Base-by-base conservation (phyloP, 768 basidiomycete genomes). In the Termitomyces sp. region DNA sequence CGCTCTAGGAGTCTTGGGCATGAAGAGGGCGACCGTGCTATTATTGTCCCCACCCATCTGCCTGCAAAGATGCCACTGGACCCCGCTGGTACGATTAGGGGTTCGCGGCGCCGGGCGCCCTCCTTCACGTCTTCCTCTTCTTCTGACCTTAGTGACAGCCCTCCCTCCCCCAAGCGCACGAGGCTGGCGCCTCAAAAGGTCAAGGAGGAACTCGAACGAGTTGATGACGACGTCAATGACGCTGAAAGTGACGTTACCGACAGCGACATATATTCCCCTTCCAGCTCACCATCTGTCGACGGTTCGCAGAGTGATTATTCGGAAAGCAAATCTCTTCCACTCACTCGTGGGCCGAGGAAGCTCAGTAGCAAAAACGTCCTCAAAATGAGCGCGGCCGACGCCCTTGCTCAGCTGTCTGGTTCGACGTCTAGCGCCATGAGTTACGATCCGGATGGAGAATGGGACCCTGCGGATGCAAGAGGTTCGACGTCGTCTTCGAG, bases 351-450 rank as follows among this genome's bases (percentile, higher is more conserved):
- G 3, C n/a, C 54, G 44, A 61, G 38, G 38, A 63, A 55, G 46
- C 23, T 41, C 23, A 64, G 51, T 29, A 62, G 42, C 8, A 63
- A 59, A 48, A 50, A 19, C 0, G 37, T 50, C 3, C 34, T 55
- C 4, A 55, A 35, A 38, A 62, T 65, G 32, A 61, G 66, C 14
- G 66, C 66, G 16, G 66, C 66, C 29, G 64, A 63, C 23, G 66
- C 66, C 14, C 59, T 66, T 19, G 64, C 64, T 23, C 63, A 61
- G 37, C 35, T 62, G 29, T 58, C 62, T 14, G 56, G 60, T 21
- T 54, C 59, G 14, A 58, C 42, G 4, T 41, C 43, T 29, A 49
- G 49, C 19, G 25, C 32, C 8, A 45, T 47, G 54, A 57, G 59
- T 16, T 16, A 46, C 21, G 63, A 58, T 1, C 42, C 21, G 4